A percentile compares a stretch with the other conserved stretches of the same genome.
phyloP scores from a whole-genome alignment of 768 basidiomycete species.

The Auriscalpium orientale region DNA sequence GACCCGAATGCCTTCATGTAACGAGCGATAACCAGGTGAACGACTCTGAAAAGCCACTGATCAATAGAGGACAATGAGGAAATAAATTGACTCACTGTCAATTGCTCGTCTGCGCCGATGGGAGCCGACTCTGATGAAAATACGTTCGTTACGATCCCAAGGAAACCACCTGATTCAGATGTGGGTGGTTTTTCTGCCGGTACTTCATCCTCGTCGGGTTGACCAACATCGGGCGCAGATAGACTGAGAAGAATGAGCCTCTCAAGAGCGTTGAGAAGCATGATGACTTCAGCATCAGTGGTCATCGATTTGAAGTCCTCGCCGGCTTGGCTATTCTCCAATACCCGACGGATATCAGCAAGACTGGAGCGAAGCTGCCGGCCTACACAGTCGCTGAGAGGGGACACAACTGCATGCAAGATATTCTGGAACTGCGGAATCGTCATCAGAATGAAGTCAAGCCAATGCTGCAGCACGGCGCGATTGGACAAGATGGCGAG shows the following conservation, averaged over 20 bases:
- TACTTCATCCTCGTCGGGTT: conserved; percentile 49
- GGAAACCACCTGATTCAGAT: conserved; percentile 53
- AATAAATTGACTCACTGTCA: conserved; percentile 38
- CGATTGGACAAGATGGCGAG: conserved; percentile 63
- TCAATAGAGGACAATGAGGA: conserved; percentile 2
- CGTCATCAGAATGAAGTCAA: conserved; percentile 92
- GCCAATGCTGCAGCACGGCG: conserved; percentile 87
- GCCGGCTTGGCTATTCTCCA: conserved; percentile 21
- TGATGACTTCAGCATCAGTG: conserved; percentile 77
- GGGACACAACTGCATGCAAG: conserved; percentile 56
- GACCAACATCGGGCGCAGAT: conserved; percentile 39
- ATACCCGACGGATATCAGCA: conserved; percentile 34
- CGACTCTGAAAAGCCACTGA: conserved; percentile 38
- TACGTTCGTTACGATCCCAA: conserved; percentile 89
- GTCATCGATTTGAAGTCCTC: conserved; percentile 41
- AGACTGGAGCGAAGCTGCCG: conserved; percentile 55
- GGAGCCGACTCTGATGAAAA: conserved; percentile 66
- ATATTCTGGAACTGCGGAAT: conserved; percentile 76
- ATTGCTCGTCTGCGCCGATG: conserved; percentile 42
- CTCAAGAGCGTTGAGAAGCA: conserved; percentile 80
- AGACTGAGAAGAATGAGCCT: conserved; percentile 71
- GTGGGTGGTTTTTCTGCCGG: conserved; percentile 42
- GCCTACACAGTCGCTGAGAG: conserved; percentile 76
- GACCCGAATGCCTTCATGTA: conserved; percentile 77
- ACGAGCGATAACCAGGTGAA: conserved; percentile 66